A percentile compares a stretch with the other conserved stretches of the same genome.
These are phyloP conservation scores for Fusarium temperatum DNA, from an alignment of 2,329 filamentous ascomycete species.

Conservation along the genomic window DNA sequence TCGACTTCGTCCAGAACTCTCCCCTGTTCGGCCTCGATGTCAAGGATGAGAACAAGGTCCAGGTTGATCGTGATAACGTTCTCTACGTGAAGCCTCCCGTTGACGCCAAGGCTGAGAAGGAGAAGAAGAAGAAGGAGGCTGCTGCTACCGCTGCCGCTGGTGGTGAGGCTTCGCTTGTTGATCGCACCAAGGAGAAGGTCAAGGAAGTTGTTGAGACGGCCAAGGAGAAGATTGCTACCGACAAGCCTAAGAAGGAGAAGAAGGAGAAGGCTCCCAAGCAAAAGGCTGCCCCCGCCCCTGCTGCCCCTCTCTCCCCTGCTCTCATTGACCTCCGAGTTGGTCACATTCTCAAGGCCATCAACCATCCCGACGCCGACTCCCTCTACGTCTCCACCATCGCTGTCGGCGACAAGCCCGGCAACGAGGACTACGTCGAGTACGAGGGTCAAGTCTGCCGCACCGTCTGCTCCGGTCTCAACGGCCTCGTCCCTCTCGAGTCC, in stretches of 20 bases:
- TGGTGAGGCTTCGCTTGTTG: constrained; percentile 59
- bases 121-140: constrained; percentile 94
- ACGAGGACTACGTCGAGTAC: constrained; percentile 89
- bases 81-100: constrained; percentile 88
- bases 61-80: constrained; percentile 81
- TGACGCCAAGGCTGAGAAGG: constrained; percentile 94
- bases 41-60: constrained; percentile 76
- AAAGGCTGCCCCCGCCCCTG: constrained; percentile 70
- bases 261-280: constrained; percentile 87
- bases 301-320: constrained; percentile 81
- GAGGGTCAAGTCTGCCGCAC: constrained; percentile 93
- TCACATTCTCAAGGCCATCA: constrained; percentile 94
- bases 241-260: constrained; percentile 81
- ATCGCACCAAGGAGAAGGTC: constrained; percentile 69
- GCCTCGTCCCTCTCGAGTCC: constrained; percentile 88
- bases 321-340: constrained; percentile 96
- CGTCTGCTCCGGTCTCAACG: constrained; percentile 96
- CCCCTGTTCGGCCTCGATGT: constrained; percentile 76
- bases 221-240: constrained; percentile 49
- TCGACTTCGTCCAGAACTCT: constrained; percentile 96
- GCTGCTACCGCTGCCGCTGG: constrained; percentile 65
- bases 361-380: constrained; percentile 96
- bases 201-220: constrained; percentile 64
- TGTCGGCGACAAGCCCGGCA: constrained; percentile 81
- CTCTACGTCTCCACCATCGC: constrained; percentile 96